These are phyloP conservation scores for Psilocybe cubensis DNA, from an alignment of 768 basidiomycete species.

Conservation along the genomic window DNA sequence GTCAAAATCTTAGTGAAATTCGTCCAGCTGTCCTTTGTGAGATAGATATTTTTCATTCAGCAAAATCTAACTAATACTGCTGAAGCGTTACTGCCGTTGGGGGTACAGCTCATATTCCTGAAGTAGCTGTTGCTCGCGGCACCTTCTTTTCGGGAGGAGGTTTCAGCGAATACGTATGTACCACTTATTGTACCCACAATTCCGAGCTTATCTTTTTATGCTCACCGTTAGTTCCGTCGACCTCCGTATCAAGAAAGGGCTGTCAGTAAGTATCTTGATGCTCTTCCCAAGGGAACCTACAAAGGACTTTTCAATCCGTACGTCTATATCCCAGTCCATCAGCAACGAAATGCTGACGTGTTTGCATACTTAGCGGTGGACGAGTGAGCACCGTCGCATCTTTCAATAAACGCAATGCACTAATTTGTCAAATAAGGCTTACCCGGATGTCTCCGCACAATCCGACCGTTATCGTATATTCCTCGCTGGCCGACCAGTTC, in stretches of 20 bases:
- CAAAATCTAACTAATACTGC: background rate
- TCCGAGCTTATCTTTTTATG: background rate
- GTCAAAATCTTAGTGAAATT: background rate
- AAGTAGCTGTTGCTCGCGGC: slow-evolving; percentile 47
- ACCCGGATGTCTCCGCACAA: slow-evolving; percentile 73
- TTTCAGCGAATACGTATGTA: slow-evolving; percentile 68
- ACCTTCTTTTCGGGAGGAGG: slow-evolving; percentile 69
- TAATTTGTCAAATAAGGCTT: slow-evolving; percentile 38
- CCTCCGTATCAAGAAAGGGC: slow-evolving; percentile 56
- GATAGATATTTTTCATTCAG: slow-evolving; percentile 8
- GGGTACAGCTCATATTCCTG: slow-evolving; percentile 62
- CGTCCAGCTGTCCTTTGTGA: slow-evolving; percentile 52
- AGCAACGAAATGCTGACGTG: background rate
- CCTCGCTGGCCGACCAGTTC: slow-evolving; percentile 37
- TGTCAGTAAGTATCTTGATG: slow-evolving; percentile 47
- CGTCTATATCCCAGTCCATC: slow-evolving; percentile 19
- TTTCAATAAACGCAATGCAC: background rate
- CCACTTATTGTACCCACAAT: background rate
- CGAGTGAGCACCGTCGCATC: slow-evolving; percentile 43
- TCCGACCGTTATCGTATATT: slow-evolving; percentile 51
- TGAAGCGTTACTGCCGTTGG: slow-evolving; percentile 74
- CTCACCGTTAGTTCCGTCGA: slow-evolving; percentile 46
- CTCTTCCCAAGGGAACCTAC: slow-evolving; percentile 51
- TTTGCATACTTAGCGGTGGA: slow-evolving; percentile 42
- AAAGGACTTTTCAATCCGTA: slow-evolving; percentile 64